Evolutionary conservation across 73 alveolate genomes (phyloP).

Genomic region (Uronychia binucleata): DNA sequence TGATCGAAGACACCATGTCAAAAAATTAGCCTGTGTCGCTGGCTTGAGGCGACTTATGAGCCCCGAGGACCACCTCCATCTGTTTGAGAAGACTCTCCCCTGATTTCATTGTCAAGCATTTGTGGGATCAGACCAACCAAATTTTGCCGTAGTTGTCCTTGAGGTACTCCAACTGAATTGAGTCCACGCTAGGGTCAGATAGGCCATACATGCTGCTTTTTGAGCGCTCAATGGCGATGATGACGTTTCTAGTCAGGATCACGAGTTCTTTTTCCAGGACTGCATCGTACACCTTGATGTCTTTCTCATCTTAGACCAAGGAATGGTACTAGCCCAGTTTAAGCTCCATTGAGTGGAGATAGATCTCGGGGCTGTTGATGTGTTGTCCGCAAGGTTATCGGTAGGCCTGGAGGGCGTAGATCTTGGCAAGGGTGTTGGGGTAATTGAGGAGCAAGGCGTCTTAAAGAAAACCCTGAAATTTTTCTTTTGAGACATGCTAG

Average conservation of each 20-base stretch:
- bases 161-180: background rate
- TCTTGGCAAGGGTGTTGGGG: background rate
- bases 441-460: background rate
- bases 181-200: background rate
- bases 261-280: background rate
- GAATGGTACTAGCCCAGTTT: background rate
- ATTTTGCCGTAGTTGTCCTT: background rate
- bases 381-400: background rate
- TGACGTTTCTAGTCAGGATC: background rate
- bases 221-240: background rate
- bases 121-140: background rate
- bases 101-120: background rate
- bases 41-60: too few relatives aligned
- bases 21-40: too few relatives aligned
- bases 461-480: background rate
- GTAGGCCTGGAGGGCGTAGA: background rate
- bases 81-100: too few relatives aligned
- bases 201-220: background rate
- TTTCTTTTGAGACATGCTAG: background rate
- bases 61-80: too few relatives aligned
- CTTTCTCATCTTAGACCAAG: background rate
- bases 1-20: too few relatives aligned
- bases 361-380: background rate
- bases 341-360: background rate
- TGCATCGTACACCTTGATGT: background rate